Conservation (phyloP, 768 basidiomycete species). For the Leccinum variicolor region DNA sequence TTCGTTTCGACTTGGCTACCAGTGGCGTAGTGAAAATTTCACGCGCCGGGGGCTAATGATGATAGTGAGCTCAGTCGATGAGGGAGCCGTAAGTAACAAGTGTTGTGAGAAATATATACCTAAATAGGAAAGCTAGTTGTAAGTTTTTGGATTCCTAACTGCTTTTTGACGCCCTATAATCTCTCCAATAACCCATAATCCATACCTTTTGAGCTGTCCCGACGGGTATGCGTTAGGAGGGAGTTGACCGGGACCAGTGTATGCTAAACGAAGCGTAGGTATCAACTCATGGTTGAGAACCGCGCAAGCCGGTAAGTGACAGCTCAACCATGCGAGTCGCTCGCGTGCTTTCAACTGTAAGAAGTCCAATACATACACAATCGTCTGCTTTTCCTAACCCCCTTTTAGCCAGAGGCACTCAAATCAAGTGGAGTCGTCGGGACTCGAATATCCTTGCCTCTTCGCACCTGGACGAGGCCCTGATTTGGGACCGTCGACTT, state of each 20-base stretch:
- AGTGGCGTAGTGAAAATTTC: too few relatives aligned
- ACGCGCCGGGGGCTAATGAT: too few relatives aligned
- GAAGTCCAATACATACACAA: neutral
- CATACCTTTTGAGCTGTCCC: too few relatives aligned
- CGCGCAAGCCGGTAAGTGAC: slow-evolving; percentile 59
- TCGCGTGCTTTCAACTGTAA: slow-evolving; percentile 51
- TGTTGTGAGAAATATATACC: too few relatives aligned
- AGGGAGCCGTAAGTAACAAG: too few relatives aligned
- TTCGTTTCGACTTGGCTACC: neutral
- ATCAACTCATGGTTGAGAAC: slow-evolving; percentile 85
- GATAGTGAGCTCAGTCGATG: too few relatives aligned
- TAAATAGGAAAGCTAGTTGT: too few relatives aligned
- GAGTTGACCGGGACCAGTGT: too few relatives aligned
- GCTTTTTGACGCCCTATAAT: too few relatives aligned
- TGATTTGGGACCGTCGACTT: slow-evolving; percentile 94
- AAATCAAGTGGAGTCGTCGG: slow-evolving; percentile 95
- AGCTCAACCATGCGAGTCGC: neutral
- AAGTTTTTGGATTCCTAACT: too few relatives aligned
- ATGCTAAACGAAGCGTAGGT: slow-evolving; percentile 31
- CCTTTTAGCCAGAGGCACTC: slow-evolving; percentile 73
- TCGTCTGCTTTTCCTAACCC: neutral
- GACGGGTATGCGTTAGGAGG: too few relatives aligned
- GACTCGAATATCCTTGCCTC: slow-evolving; percentile 87
- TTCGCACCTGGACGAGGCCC: slow-evolving; percentile 79
- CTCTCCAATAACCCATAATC: too few relatives aligned